phyloP scores from a whole-genome alignment of 441 rosid genomes.

The Pelargonium citronellum region DNA sequence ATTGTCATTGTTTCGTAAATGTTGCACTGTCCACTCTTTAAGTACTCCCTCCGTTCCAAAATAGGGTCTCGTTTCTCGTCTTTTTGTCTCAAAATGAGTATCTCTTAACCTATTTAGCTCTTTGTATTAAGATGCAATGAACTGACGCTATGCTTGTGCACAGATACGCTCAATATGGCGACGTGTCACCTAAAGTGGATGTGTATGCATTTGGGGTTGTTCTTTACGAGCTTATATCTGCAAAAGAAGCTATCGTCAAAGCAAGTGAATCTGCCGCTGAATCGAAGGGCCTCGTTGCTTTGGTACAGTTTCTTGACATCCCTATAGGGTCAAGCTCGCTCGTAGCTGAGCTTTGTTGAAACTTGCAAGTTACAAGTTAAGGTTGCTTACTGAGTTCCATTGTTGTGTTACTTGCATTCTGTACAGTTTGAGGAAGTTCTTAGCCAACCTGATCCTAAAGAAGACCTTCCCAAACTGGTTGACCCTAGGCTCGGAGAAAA shows the following conservation, averaged over 20 bases:
- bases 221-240: slow-evolving; percentile 88
- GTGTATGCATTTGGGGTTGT: slow-evolving; percentile 96
- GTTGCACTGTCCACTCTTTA: too few relatives aligned
- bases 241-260: slow-evolving; percentile 79
- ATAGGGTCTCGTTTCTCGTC: too few relatives aligned
- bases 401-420: background rate
- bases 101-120: too few relatives aligned
- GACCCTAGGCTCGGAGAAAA: slow-evolving; percentile 73
- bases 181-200: slow-evolving; percentile 85
- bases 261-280: slow-evolving; percentile 40
- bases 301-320: slow-evolving; percentile 44
- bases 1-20: too few relatives aligned
- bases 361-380: too few relatives aligned
- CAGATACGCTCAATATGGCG: slow-evolving; percentile 90
- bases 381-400: background rate
- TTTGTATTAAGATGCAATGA: too few relatives aligned
- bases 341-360: too few relatives aligned
- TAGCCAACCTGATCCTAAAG: slow-evolving; percentile 45
- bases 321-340: too few relatives aligned
- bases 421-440: slow-evolving; percentile 72
- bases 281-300: slow-evolving; percentile 74
- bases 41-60: too few relatives aligned
- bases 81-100: too few relatives aligned
- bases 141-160: slow-evolving; percentile 3
- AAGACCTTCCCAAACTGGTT: slow-evolving; percentile 49